Evolutionary conservation across 192 early-diverging fungal genomes (phyloP).

Genomic region (Backusella tarrabulga): DNA sequence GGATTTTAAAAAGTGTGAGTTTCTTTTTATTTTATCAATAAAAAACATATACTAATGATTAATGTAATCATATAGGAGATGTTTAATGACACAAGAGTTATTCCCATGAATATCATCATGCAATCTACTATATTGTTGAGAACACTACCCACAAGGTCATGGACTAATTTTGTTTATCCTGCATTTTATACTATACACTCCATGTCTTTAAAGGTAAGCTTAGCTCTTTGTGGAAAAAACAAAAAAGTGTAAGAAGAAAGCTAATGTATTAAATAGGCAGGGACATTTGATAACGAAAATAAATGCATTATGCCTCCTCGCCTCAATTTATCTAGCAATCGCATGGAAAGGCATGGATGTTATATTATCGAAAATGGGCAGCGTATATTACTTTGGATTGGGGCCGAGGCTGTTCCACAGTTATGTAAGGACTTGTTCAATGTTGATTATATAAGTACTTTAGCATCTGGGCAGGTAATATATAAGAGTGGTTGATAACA

Average conservation of each 20-base stretch:
- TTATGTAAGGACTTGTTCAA: slow-evolving; percentile 63
- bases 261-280: background rate
- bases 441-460: slow-evolving; percentile 53
- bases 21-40: slow-evolving; percentile 13
- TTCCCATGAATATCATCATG: slow-evolving; percentile 62
- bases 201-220: slow-evolving; percentile 54
- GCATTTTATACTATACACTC: slow-evolving; percentile 71
- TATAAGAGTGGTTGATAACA: background rate
- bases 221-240: background rate
- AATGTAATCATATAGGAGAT: slow-evolving; percentile 15
- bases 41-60: background rate
- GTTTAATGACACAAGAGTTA: slow-evolving; percentile 16
- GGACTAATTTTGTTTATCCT: slow-evolving; percentile 54
- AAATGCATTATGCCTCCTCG: slow-evolving; percentile 61
- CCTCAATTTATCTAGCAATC: slow-evolving; percentile 68
- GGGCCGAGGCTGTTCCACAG: slow-evolving; percentile 55
- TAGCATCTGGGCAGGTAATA: slow-evolving; percentile 40
- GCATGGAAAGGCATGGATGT: slow-evolving; percentile 67
- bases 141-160: slow-evolving; percentile 62
- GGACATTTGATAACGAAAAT: slow-evolving; percentile 21
- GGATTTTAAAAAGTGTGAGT: slow-evolving; percentile 68
- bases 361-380: slow-evolving; percentile 72
- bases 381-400: slow-evolving; percentile 76
- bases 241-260: background rate
- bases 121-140: slow-evolving; percentile 60